A percentile compares a stretch with the other conserved stretches of the same genome.
Conservation (phyloP, 2,329 filamentous ascomycete genomes). For the Pyrenophora tritici-repentis region DNA sequence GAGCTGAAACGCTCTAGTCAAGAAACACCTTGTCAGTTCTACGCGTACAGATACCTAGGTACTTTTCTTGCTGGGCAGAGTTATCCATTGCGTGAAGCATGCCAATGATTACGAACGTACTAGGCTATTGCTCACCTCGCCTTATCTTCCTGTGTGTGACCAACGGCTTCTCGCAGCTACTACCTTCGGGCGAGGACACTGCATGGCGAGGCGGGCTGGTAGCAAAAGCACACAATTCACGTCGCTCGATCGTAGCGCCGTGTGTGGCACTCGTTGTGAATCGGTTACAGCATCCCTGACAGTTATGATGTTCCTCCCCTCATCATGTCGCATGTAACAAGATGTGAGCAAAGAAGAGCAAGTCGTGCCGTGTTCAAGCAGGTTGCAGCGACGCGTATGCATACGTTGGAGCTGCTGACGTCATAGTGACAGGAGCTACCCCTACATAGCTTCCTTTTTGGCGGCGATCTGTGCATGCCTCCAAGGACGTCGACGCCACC, state of each 20-base stretch:
- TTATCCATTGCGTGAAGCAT: not conserved
- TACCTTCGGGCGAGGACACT: not conserved
- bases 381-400: constrained; percentile 11
- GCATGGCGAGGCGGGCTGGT: not conserved
- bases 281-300: constrained; percentile 25
- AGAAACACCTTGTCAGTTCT: not conserved
- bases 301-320: constrained; percentile 22
- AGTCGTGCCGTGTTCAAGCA: constrained; percentile 19
- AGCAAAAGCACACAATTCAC: constrained; percentile 22
- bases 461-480: constrained; percentile 15
- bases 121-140: not conserved
- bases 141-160: not conserved
- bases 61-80: not conserved
- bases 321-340: constrained; percentile 26
- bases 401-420: constrained; percentile 9
- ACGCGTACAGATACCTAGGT: not conserved
- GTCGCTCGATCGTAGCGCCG: constrained; percentile 37
- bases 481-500: constrained; percentile 11
- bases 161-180: not conserved
- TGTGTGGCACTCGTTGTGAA: constrained; percentile 28
- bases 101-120: not conserved
- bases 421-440: constrained; percentile 11
- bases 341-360: constrained; percentile 23
- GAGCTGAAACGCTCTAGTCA: constrained; percentile 16
- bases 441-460: constrained; percentile 12